These are phyloP conservation scores for Diaporthe sp. DNA, from an alignment of 2,329 filamentous ascomycete species.

Conservation along the genomic window DNA sequence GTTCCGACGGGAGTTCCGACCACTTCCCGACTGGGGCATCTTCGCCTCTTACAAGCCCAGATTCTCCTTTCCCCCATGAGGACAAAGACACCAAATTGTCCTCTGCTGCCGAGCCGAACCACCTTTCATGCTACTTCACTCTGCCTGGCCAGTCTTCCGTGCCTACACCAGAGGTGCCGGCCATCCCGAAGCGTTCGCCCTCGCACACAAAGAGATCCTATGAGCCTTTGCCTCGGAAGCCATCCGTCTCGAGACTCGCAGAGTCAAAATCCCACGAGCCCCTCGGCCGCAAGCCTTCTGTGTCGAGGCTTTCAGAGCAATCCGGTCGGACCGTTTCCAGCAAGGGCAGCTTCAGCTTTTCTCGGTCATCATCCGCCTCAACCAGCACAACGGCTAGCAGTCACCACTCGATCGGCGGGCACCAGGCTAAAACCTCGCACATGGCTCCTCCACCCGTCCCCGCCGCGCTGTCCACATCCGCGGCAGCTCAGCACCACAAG, in stretches of 20 bases:
- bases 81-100: slow-evolving; percentile 48
- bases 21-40: slow-evolving; percentile 67
- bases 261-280: slow-evolving; percentile 71
- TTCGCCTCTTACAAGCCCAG: slow-evolving; percentile 77
- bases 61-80: slow-evolving; percentile 64
- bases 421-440: slow-evolving; percentile 45
- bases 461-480: slow-evolving; percentile 34
- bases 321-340: slow-evolving; percentile 66
- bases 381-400: slow-evolving; percentile 64
- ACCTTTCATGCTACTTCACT: slow-evolving; percentile 76
- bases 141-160: slow-evolving; percentile 58
- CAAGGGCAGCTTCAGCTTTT: slow-evolving; percentile 68
- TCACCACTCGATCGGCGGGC: slow-evolving; percentile 49
- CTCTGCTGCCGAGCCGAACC: slow-evolving; percentile 72
- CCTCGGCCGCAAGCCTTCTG: slow-evolving; percentile 61
- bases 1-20: slow-evolving; percentile 81
- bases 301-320: slow-evolving; percentile 67
- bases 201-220: slow-evolving; percentile 90
- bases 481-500: slow-evolving; percentile 39
- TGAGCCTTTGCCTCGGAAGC: slow-evolving; percentile 72
- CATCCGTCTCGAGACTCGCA: slow-evolving; percentile 62
- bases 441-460: slow-evolving; percentile 44
- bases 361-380: slow-evolving; percentile 68
- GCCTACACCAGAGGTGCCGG: slow-evolving; percentile 62
- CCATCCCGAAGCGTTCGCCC: slow-evolving; percentile 81